Evolutionary conservation across 768 basidiomycete genomes (phyloP).

Genomic region (Boletus subparvulus): DNA sequence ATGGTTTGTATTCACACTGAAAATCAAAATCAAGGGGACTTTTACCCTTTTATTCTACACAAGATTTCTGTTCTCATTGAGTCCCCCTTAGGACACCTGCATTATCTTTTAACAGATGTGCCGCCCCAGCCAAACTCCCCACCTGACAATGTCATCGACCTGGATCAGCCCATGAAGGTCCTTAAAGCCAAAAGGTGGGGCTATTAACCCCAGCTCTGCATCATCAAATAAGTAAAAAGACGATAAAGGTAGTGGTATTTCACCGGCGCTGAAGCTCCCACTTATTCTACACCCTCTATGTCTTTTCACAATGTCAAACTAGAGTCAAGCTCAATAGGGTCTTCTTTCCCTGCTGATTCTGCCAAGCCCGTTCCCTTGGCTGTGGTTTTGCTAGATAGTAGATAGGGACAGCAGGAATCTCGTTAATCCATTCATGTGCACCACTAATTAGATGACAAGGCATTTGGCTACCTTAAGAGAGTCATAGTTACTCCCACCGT

Average conservation of each 20-base stretch:
- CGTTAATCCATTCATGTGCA: conserved; percentile 29
- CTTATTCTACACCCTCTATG: background rate
- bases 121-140: too few species aligned
- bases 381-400: conserved; percentile 42
- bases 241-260: too few species aligned
- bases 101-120: too few species aligned
- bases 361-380: conserved; percentile 33
- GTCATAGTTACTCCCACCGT: conserved; percentile 49
- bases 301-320: conserved; percentile 43
- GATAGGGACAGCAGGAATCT: too few species aligned
- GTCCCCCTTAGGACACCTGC: too few species aligned
- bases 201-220: conserved; percentile 66
- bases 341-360: conserved; percentile 67
- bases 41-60: too few species aligned
- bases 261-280: background rate
- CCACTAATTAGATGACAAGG: conserved; percentile 37
- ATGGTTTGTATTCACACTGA: too few species aligned
- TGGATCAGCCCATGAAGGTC: conserved; percentile 50
- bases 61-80: too few species aligned
- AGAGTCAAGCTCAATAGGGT: too few species aligned
- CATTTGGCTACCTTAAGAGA: conserved; percentile 84
- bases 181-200: conserved; percentile 46
- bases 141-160: too few species aligned
- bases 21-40: too few species aligned
- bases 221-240: conserved; percentile 71